Evolutionary conservation across 805 yeast species (phyloP), one percentile per base, ranked within the genome.

Genomic region (Lachancea fermentati): DNA sequence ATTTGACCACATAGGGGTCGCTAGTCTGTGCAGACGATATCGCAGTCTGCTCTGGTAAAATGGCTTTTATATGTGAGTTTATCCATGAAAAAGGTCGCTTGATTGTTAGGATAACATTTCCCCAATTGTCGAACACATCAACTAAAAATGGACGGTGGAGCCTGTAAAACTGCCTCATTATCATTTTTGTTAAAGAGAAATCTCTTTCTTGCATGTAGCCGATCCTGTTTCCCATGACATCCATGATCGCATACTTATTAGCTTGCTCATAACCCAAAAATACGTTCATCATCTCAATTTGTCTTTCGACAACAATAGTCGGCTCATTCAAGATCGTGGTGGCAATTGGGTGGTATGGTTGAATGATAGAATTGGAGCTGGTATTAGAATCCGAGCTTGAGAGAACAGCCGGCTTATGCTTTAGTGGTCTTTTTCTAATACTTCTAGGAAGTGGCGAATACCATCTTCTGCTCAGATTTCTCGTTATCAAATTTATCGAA

Each of bases 191-290:
- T 19, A 85, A 55, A 2, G 91, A 85, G 37, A 77, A 66, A 52
- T 87, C 96, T 50, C 85, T 76, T 57, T 93, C 98, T 43, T 76
- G 71, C 79, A 91, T 77, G 58, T 71, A 80, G 0, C 96, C 98
- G 5, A 93, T 55, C 37, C 76, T 79, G 39, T 76, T 69, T 1
- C 97, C 97, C 47, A 68, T 50, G 0, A 83, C 72, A 58, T 86
- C 83, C 78, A 81, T 72, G 32, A 93, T 73, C 9, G 69, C 72
- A 57, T 91, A 91, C 48, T 72, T 67, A 58, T 89, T 91, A 2
- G 93, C 86, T 64, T 93, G 97, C 59, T 91, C 97, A 52, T 85
- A 86, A 1, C 97, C 97, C 9, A 89, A 56, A 39, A 88, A 73
- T 13, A 93, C 69, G 55, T 87, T 89, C 87, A 87, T 81, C 67